Evolutionary conservation across 805 yeast genomes (phyloP).

Genomic region (Cyberlindnera petersonii): DNA sequence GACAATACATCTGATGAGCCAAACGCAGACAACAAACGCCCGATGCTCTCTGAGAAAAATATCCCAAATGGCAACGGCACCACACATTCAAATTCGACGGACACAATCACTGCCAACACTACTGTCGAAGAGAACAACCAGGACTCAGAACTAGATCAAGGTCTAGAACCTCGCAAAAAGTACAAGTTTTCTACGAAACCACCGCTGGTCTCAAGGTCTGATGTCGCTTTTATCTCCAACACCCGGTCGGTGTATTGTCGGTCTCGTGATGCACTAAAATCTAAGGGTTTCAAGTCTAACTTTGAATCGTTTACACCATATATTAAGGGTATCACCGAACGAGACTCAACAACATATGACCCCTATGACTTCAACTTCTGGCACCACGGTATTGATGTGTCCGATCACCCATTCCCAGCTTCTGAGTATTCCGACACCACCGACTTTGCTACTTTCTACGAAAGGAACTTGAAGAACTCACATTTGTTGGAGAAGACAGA

Average conservation of each 20-base stretch:
- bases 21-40: conserved; percentile 17
- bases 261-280: conserved; percentile 39
- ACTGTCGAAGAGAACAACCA: not conserved
- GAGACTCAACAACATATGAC: conserved; percentile 34
- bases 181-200: not conserved
- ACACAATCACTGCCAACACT: not conserved
- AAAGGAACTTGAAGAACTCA: conserved; percentile 44
- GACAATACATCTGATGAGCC: conserved; percentile 7
- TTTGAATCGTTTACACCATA: conserved; percentile 46
- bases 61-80: not conserved
- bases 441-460: conserved; percentile 56
- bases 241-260: conserved; percentile 45
- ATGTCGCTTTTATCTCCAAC: conserved; percentile 40
- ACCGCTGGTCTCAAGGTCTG: conserved; percentile 1
- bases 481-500: conserved; percentile 22
- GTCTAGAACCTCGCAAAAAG: not conserved
- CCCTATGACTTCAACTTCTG: conserved; percentile 42
- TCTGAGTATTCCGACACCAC: conserved; percentile 41
- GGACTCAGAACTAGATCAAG: not conserved
- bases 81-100: no score
- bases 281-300: conserved; percentile 50
- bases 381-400: conserved; percentile 36
- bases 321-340: conserved; percentile 35
- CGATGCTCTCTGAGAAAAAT: conserved; percentile 1
- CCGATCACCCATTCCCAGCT: conserved; percentile 37